Percentiles rank a stretch among this genome's conserved stretches.
phyloP scores from a whole-genome alignment of 352 stramenopile species.

The Phytophthora kernoviae region DNA sequence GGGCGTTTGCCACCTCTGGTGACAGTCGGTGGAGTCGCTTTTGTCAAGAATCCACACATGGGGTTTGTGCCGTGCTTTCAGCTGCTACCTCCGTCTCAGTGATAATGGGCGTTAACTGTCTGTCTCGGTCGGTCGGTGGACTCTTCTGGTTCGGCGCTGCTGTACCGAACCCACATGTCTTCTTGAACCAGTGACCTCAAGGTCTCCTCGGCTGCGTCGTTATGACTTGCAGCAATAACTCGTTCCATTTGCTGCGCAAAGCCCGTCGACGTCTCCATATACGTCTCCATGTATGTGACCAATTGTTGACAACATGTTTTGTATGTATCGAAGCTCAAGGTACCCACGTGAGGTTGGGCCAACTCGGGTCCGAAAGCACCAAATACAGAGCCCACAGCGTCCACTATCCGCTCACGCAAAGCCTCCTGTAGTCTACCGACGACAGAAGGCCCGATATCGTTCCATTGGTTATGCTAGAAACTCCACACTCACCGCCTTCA shows the following conservation, averaged over 20 bases:
- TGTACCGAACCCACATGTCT: constrained; percentile 18
- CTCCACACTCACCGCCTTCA: too few relatives aligned
- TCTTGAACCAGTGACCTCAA: constrained; percentile 30
- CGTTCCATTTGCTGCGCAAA: constrained; percentile 69
- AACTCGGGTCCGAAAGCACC: too few relatives aligned
- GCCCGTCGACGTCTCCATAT: constrained; percentile 58
- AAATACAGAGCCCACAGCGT: constrained; percentile 20
- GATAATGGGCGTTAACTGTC: background rate
- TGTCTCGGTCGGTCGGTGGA: background rate
- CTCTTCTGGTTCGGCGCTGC: too few relatives aligned
- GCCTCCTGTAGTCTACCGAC: constrained; percentile 9
- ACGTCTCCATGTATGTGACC: constrained; percentile 47
- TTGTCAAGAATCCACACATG: constrained; percentile 23
- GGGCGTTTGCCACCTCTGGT: constrained; percentile 29
- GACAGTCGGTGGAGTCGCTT: constrained; percentile 19
- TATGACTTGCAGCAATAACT: constrained; percentile 62
- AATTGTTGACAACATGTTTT: constrained; percentile 53
- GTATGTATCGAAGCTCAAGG: constrained; percentile 41
- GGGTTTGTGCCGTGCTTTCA: constrained; percentile 3
- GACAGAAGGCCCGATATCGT: background rate
- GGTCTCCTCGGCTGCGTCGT: constrained; percentile 32
- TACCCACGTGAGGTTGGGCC: constrained; percentile 1
- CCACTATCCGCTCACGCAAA: constrained; percentile 18
- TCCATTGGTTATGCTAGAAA: background rate
- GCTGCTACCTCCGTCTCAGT: background rate